Percentiles rank a stretch among this genome's conserved stretches.
Evolutionary conservation across 2,329 filamentous ascomycete species (phyloP).

Genomic region (Cercospora zeae-maydis): DNA sequence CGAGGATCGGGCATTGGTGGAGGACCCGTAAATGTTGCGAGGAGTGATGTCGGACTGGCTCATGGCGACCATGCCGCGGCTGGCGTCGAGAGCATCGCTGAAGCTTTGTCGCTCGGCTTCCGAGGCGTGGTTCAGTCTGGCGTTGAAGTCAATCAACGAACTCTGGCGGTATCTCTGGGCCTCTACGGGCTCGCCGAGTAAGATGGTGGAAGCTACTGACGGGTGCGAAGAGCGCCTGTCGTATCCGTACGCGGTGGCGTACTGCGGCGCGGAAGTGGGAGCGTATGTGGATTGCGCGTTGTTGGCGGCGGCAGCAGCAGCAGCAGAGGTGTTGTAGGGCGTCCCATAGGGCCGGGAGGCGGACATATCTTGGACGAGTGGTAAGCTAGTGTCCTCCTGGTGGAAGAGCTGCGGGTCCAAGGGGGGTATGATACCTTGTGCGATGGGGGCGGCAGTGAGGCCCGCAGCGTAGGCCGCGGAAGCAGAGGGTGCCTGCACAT

Average conservation of each 20-base stretch:
- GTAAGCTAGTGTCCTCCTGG: constrained; percentile 65
- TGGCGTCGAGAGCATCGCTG: constrained; percentile 86
- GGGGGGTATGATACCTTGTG: constrained; percentile 60
- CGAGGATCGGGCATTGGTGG: constrained; percentile 53
- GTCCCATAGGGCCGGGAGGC: constrained; percentile 68
- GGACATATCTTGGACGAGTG: constrained; percentile 67
- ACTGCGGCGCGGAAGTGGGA: constrained; percentile 65
- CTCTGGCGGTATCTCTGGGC: constrained; percentile 52
- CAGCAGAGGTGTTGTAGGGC: constrained; percentile 64
- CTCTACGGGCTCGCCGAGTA: constrained; percentile 48
- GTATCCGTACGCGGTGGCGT: constrained; percentile 60
- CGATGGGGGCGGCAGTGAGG: constrained; percentile 68
- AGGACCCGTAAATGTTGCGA: constrained; percentile 75
- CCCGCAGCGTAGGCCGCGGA: constrained; percentile 56
- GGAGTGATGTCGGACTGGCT: constrained; percentile 82
- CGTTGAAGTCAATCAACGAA: constrained; percentile 61
- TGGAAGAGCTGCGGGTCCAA: constrained; percentile 55
- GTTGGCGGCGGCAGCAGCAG: too few species aligned
- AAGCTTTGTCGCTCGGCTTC: constrained; percentile 66
- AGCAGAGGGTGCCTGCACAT: constrained; percentile 32
- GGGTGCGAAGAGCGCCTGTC: constrained; percentile 75
- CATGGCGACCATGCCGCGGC: constrained; percentile 91
- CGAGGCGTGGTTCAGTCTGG: constrained; percentile 54
- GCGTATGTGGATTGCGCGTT: constrained; percentile 66
- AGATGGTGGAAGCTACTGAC: constrained; percentile 63